Conservation (phyloP, 345 rosid species). For the Schrenkiella parvula region DNA sequence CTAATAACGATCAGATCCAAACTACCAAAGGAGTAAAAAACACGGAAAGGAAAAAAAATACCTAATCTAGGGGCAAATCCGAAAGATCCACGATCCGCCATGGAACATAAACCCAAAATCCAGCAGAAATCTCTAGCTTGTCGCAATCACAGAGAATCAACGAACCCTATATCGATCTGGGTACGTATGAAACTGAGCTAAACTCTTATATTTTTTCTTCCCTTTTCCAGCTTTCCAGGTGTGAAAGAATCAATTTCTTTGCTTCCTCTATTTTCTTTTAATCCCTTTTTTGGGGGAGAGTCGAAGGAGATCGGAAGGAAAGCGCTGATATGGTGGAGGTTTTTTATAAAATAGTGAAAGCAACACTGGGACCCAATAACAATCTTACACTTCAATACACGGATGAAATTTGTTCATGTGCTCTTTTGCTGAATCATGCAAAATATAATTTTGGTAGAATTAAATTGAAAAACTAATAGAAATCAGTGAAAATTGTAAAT, state of each 20-base stretch:
- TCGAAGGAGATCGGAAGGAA: conserved; percentile 27
- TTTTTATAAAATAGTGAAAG: not conserved
- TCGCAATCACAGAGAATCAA: conserved; percentile 22
- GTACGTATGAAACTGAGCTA: conserved; percentile 12
- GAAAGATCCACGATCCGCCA: conserved; percentile 53
- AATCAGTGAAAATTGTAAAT: not conserved
- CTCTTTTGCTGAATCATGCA: not conserved
- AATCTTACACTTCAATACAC: conserved; percentile 13
- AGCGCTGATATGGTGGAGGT: conserved; percentile 21
- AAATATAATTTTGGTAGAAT: not conserved
- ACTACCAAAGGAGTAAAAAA: not conserved
- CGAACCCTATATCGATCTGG: conserved; percentile 27
- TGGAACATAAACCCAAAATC: conserved; percentile 26
- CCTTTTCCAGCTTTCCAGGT: conserved; percentile 23
- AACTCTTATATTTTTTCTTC: not conserved
- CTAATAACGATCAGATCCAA: conserved; percentile 23
- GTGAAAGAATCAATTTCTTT: conserved; percentile 16
- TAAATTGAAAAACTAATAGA: not conserved
- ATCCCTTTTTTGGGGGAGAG: not conserved
- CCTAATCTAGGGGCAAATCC: conserved; percentile 50
- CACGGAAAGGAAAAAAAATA: not conserved
- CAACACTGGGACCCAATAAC: not conserved
- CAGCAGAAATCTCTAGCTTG: conserved; percentile 23
- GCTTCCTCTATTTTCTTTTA: not conserved
- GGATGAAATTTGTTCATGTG: not conserved